Evolutionary conservation across 108 stramenopile genomes (phyloP), one percentile per base, ranked within the genome.

Genomic region (Pseudonitzschia pungens): DNA sequence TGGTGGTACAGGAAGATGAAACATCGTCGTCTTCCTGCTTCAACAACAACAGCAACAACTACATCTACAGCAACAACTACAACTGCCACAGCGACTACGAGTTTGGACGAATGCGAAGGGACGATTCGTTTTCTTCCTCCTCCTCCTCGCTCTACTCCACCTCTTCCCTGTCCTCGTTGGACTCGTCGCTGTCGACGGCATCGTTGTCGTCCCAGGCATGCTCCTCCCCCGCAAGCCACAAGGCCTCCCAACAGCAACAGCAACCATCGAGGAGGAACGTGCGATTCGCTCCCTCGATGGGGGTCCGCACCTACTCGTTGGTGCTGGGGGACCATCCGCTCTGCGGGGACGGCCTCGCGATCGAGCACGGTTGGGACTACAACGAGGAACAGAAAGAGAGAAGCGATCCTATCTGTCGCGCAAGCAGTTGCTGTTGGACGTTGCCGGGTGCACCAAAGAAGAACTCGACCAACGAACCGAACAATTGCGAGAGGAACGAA

Each of bases 301-400:
- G 70, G 53, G 69, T 74, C 4, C 73, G 73, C 20, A 68, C 52
- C 14, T 74, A 57, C 12, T 31, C 52, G 0, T 14, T 74, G 31
- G 29, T 69, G 16, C 11, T 74, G n/a, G 69, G 69, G 4, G 69
- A 74, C 36, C 69, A 74, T 54, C 73, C 73, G 29, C 26, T 24
- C 24, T 74, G 73, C 32, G 68, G 56, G 9, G 67, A 73, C 26
- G 53, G 36, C 10, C 69, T 69, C 18, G 28, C 73, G 20, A 70
- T 74, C 56, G 54, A 70, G 29, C 32, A 70, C 18, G 73, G 73
- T 24, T 74, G 73, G 73, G 69, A 74, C 12, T 51, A 51, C n/a
- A n/a, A n/a, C 50, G 50, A 16, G 10, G n/a, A 51, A 2, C 4
- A 36, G 4, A 36, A 36, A 6, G 36, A 36, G 36, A 36, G n/a